Percentiles rank a stretch among this genome's conserved stretches.
Evolutionary conservation across 495 filamentous ascomycete species (phyloP).

Genomic region (Daldinia decipiens): DNA sequence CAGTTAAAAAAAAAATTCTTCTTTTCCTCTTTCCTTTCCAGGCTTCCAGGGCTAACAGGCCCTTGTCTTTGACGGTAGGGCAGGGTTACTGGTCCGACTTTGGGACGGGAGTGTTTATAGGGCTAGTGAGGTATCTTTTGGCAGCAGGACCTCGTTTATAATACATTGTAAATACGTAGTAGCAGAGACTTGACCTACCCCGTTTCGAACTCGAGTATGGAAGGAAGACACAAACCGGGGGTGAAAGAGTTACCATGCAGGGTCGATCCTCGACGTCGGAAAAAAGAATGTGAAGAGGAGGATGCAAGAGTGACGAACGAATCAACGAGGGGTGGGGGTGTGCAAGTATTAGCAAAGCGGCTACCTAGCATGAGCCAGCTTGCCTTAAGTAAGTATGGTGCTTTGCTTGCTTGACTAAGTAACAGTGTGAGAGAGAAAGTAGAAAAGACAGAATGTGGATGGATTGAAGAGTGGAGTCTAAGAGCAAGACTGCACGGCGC

Average conservation of each 20-base stretch:
- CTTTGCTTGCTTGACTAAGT: conserved; percentile 37
- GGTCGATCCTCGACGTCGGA: conserved; percentile 50
- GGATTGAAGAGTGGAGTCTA: conserved; percentile 44
- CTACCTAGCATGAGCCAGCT: conserved; percentile 41
- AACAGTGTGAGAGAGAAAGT: conserved; percentile 18
- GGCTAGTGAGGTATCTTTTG: conserved; percentile 45
- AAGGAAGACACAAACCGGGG: conserved; percentile 45
- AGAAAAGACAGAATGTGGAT: conserved; percentile 33
- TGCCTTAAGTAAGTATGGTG: conserved; percentile 29
- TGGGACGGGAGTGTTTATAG: conserved; percentile 48
- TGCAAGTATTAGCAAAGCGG: conserved; percentile 46
- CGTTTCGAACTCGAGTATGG: conserved; percentile 44
- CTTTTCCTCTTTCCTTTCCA: conserved; percentile 13
- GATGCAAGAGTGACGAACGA: conserved; percentile 46
- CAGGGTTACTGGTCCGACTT: conserved; percentile 45
- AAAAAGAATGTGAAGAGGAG: conserved; percentile 46
- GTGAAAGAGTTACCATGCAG: conserved; percentile 42
- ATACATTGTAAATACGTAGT: conserved; percentile 29
- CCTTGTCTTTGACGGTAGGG: conserved; percentile 34
- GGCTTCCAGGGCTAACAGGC: conserved; percentile 36
- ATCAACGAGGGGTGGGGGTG: conserved; percentile 46
- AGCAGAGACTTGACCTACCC: conserved; percentile 36
- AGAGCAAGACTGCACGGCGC: conserved; percentile 37
- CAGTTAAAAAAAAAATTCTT: conserved; percentile 35
- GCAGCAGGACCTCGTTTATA: conserved; percentile 43